Percentiles rank a stretch among this genome's conserved stretches.
These are phyloP conservation scores for Gynochthodes officinalis DNA, from an alignment of 257 asterid genomes.

Conservation along the genomic window DNA sequence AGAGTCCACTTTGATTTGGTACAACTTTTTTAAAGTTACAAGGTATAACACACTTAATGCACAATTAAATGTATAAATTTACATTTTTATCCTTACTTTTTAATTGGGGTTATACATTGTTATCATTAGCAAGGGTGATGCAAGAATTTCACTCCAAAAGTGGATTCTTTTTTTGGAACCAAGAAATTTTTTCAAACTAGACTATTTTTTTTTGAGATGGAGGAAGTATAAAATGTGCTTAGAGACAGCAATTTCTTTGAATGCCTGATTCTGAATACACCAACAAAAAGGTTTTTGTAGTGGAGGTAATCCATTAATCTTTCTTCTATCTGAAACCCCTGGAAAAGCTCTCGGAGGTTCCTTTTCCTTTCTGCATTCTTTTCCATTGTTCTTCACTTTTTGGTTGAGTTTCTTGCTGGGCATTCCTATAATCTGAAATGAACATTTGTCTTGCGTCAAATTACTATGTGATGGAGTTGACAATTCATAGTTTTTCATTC, in stretches of 20 bases:
- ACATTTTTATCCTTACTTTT: too few relatives aligned
- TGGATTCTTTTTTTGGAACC: too few relatives aligned
- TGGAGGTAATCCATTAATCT: not conserved
- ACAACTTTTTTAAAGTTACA: too few relatives aligned
- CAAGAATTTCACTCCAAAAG: too few relatives aligned
- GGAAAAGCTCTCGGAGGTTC: not conserved
- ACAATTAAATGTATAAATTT: too few relatives aligned
- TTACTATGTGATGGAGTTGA: not conserved
- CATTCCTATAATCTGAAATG: not conserved
- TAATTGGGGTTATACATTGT: too few relatives aligned
- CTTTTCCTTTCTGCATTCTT: not conserved
- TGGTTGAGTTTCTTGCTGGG: not conserved
- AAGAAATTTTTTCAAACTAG: too few relatives aligned
- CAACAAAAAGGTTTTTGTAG: too few relatives aligned
- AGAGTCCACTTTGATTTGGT: too few relatives aligned
- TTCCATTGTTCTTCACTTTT: not conserved
- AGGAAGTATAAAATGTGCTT: not conserved
- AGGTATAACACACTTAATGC: too few relatives aligned
- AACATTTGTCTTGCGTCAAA: not conserved
- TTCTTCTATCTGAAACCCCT: not conserved
- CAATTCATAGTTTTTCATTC: not conserved
- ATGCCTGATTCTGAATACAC: not conserved
- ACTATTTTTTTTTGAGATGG: too few relatives aligned
- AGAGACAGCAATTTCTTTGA: not conserved
- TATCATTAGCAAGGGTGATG: too few relatives aligned